These are phyloP conservation scores for Astragalus membranaceus DNA, from an alignment of 306 rosid genomes.

Conservation along the genomic window DNA sequence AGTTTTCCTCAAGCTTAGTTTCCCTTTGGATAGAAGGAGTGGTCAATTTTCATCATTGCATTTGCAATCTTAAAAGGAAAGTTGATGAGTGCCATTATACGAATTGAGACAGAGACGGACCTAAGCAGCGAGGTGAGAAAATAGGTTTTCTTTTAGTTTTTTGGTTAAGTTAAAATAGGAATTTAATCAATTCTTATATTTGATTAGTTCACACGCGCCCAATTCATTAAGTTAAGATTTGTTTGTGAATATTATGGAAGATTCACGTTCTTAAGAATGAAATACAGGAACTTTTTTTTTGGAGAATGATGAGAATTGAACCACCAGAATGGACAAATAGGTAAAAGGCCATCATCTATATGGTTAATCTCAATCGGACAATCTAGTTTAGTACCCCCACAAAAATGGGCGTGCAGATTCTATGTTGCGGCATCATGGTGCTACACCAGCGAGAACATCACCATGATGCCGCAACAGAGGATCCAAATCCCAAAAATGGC, in stretches of 20 bases:
- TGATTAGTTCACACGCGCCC: neutral
- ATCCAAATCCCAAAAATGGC: too few relatives aligned
- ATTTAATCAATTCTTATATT: slow-evolving; percentile 10
- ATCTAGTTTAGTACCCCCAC: neutral
- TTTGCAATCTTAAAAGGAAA: neutral
- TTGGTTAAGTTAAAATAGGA: neutral
- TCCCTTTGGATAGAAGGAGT: neutral
- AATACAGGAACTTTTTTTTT: neutral
- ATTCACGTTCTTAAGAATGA: neutral
- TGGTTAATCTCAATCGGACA: neutral
- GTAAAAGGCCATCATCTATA: neutral
- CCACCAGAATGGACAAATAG: neutral
- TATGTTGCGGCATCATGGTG: too few relatives aligned
- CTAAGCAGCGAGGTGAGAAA: slow-evolving; percentile 5
- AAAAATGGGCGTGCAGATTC: neutral
- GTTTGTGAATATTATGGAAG: neutral
- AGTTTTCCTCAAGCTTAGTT: neutral
- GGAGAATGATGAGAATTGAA: neutral
- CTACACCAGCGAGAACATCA: too few relatives aligned
- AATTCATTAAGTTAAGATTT: neutral
- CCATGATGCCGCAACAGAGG: too few relatives aligned
- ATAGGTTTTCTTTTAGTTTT: neutral
- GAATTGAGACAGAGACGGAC: neutral
- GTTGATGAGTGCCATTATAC: neutral
- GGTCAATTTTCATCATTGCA: slow-evolving; percentile 18